Evolutionary conservation across 2,329 filamentous ascomycete genomes (phyloP), one percentile per base, ranked within the genome.

Genomic region (Penicillium italicum): DNA sequence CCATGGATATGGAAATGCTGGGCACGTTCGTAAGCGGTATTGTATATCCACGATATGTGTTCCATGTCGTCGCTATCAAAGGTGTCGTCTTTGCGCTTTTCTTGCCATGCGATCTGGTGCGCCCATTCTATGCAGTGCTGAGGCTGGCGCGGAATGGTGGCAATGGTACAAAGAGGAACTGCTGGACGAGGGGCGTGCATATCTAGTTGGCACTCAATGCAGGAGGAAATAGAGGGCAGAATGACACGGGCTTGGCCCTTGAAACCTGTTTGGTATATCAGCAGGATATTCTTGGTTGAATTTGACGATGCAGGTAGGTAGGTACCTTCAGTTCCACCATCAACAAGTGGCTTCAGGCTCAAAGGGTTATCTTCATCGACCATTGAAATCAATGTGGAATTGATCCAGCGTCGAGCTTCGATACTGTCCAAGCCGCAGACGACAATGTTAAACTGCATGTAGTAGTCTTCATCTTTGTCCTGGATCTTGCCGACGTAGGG

Each of bases 61-160:
- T 95, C 91, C 38, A 95, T 90, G 67, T 99, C 91, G 73, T 99
- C 95, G 65, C 91, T 97, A 76, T 99, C 94, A 45, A 99, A 87
- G 34, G 84, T 82, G 18, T 91, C 86, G 62, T 93, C 95, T 60
- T 88, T 89, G 70, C 88, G 87, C 68, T 91, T 85, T 64, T 88
- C 84, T 59, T 96, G 91, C 94, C 94, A 99, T 38, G 94, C 94
- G 60, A 99, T 97, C 69, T 97, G 88, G 72, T 97, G 93, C 0
- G 94, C 95, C 94, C 94, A 99, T 76, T 99, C 94, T 68, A 99
- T 90, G 72, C 94, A 99, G 76, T 99, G 94, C 72, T 97, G 92
- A 1, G 94, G 94, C 71, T 99, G 94, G 14, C 94, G 89, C 10
- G 94, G 94, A 63, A 99, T 97, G 18, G 91, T 95, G 16, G 94